Base-by-base conservation (phyloP, 768 basidiomycete genomes). In the Tricholoma saponaceum region DNA sequence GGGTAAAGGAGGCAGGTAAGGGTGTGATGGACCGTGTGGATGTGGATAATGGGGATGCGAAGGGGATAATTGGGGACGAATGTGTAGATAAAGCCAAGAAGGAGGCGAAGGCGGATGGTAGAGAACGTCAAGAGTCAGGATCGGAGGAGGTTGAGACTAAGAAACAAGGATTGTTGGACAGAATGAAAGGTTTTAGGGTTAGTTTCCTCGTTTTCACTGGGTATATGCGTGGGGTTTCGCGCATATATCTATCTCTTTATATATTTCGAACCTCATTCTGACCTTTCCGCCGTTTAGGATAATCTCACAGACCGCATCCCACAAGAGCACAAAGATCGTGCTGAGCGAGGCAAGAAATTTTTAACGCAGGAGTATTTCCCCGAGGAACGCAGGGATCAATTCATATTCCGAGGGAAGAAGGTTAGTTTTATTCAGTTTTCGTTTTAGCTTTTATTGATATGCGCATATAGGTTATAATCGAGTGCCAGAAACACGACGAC, bases 321-420 rank as follows among this genome's bases (percentile, higher is more conserved):
- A 0, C 80, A 87, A 52, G 79, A 89, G 61, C 86, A 90, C 60
- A 85, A 85, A 59, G 83, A 86, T 9, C 72, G 67, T 12, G 80
- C 76, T 44, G 81, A 89, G 47, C 79, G 80, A 14, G 79, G 83
- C 23, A 84, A 83, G 66, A 77, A 85, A 30, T 89, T 91, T 70
- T 63, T 97, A 53, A 72, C 74, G 14, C 91, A 95, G 51, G 90
- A 95, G 37, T 89, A 88, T 63, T 95, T 97, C 79, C 95, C 95
- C 0, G 79, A 89, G 63, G 95, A 95, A 71, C 79, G 96, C 20
- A 82, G 92, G 22, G 92, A 96, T 54, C 92, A 92, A 66, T 97
- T 94, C 72, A 90, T 98, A 66, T 96, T 88, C 77, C 83, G 96
- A 12, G 80, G 85, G 5, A 98, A 98, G 80, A 98, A 97, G 84